Evolutionary conservation across 1,284 basidiomycete genomes (phyloP).

Genomic region (Boletus albobrunnescens): DNA sequence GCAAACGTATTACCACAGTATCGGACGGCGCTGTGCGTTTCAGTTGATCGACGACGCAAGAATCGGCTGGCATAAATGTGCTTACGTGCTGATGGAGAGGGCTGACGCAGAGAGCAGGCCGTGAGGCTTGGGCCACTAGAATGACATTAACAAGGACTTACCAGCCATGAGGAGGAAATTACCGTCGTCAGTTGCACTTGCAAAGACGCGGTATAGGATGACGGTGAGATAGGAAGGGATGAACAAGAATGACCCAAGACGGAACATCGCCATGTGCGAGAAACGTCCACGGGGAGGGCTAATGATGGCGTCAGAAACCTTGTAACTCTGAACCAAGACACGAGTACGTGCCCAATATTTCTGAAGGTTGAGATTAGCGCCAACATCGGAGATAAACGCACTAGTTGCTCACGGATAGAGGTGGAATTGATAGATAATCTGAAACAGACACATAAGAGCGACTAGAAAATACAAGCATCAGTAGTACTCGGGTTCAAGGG

Average conservation of each 20-base stretch:
- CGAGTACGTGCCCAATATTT: constrained; percentile 50
- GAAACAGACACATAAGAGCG: constrained; percentile 76
- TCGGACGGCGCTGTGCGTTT: constrained; percentile 54
- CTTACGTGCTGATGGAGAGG: constrained; percentile 71
- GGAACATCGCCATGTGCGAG: constrained; percentile 82
- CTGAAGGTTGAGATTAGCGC: constrained; percentile 27
- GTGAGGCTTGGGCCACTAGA: constrained; percentile 2
- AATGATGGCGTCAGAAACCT: constrained; percentile 14
- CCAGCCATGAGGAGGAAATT: constrained; percentile 70
- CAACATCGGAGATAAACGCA: constrained; percentile 13
- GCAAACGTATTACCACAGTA: constrained; percentile 75
- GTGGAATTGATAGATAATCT: constrained; percentile 80
- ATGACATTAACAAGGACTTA: constrained; percentile 33
- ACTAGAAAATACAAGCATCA: constrained; percentile 40
- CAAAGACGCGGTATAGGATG: constrained; percentile 63
- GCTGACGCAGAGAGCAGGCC: constrained; percentile 37
- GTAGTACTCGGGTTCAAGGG: neutral
- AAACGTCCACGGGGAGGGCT: constrained; percentile 73
- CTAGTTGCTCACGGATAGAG: constrained; percentile 69
- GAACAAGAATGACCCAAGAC: constrained; percentile 71
- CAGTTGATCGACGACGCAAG: constrained; percentile 7
- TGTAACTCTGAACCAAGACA: constrained; percentile 4
- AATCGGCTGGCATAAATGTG: neutral
- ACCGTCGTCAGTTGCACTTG: constrained; percentile 55
- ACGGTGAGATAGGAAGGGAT: constrained; percentile 77